Base-by-base conservation (phyloP, 768 basidiomycete species). In the Coprinellus micaceus region DNA sequence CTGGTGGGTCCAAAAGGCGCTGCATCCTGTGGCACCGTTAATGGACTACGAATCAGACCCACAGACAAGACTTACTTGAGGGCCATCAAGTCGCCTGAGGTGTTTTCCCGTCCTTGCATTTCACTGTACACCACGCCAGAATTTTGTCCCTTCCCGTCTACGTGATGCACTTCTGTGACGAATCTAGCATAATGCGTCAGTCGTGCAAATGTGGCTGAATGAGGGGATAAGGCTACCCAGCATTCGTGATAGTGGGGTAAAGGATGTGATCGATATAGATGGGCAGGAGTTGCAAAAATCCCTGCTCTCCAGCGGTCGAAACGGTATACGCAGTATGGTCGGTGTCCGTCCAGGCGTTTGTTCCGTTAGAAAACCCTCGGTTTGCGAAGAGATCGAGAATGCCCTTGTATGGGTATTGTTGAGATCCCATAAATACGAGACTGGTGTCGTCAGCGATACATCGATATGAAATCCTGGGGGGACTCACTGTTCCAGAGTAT, bases 71-170 rank as follows among this genome's bases (percentile, higher is more conserved):
- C 83, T 41, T 60, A 94, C 93, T 83, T 75, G 25, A 94, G 80
- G 36, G 87, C 84, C 90, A 97, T 94, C 43, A 98, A 75, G 73
- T 98, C 95, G 10, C 84, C 85, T 1, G 91, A 84, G 0, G 91
- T 94, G 66, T 98, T 98, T 74, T 98, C 88, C 46, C 96, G 82
- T 1, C 94, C 94, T 73, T 95, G 92, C 94, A 97, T 97, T 74
- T 94, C 91, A 65, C 89, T 90, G 70, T 97, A 98, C 10, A 98
- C 96, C 1, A 99, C 97, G 36, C 97, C 97, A 15, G 91, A 89
- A 65, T 98, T 84, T 63, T 95, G 84, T 7, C 94, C 96, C 65
- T 91, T 85, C 2, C 82, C 82, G 69, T 98, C 90, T 61, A 98
- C 85, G 70, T 98, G 94, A 69, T 98, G 92, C n/a, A 82, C 84